Conservation (phyloP, 352 stramenopile species). For the Globisporangium irregulare region DNA sequence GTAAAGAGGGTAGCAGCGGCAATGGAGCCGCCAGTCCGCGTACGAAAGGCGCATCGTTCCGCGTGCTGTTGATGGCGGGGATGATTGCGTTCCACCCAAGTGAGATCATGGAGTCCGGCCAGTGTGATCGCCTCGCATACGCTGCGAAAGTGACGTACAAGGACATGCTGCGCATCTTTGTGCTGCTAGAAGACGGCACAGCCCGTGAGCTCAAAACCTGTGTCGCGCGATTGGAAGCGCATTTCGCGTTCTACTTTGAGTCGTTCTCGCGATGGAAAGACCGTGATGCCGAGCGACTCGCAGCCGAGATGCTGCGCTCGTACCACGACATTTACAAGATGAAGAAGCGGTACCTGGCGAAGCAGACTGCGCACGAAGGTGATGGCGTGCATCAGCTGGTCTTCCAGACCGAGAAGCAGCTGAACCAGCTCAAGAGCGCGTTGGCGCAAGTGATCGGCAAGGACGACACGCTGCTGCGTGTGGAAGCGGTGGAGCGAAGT, state of each 20-base stretch:
- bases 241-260: slow-evolving; percentile 69
- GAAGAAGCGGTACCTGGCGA: slow-evolving; percentile 41
- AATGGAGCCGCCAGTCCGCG: slow-evolving; percentile 21
- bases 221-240: slow-evolving; percentile 40
- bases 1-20: not conserved
- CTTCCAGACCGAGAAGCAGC: slow-evolving; percentile 56
- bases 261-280: slow-evolving; percentile 66
- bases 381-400: slow-evolving; percentile 57
- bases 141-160: slow-evolving; percentile 36
- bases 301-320: slow-evolving; percentile 45
- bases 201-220: slow-evolving; percentile 40
- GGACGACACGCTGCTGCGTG: slow-evolving; percentile 31
- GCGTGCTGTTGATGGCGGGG: slow-evolving; percentile 68
- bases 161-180: slow-evolving; percentile 36
- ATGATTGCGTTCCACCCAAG: slow-evolving; percentile 64
- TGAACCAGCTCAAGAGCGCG: slow-evolving; percentile 49
- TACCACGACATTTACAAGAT: slow-evolving; percentile 52
- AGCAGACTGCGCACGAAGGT: slow-evolving; percentile 26
- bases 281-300: slow-evolving; percentile 50
- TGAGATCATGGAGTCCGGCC: slow-evolving; percentile 59
- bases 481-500: slow-evolving; percentile 32
- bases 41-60: slow-evolving; percentile 40
- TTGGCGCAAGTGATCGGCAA: slow-evolving; percentile 56
- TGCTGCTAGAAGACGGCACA: slow-evolving; percentile 29
- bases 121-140: slow-evolving; percentile 41